Conservation (phyloP, 306 rosid species). For the Fragaria ananassa region DNA sequence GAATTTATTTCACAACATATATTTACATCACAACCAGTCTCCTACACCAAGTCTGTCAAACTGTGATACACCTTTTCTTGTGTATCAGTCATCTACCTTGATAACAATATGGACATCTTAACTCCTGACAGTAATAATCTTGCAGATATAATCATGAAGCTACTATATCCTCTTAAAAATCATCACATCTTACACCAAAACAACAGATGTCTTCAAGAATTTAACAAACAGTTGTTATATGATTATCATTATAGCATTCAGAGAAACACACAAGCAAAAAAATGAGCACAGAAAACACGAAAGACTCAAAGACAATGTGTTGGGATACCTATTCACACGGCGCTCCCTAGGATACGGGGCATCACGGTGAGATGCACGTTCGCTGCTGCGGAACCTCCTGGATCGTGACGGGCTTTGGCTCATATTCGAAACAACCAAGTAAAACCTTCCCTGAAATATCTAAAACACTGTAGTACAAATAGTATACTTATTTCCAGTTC, state of each 20-base stretch:
- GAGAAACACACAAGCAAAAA: background rate
- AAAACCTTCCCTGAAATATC: background rate
- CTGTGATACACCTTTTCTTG: background rate
- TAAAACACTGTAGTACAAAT: background rate
- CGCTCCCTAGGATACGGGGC: conserved; percentile 23
- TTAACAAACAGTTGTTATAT: background rate
- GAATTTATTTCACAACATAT: background rate
- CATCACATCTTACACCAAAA: background rate
- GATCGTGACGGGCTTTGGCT: conserved; percentile 17
- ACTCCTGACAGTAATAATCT: background rate
- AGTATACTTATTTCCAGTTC: background rate
- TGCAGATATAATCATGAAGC: background rate
- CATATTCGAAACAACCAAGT: background rate
- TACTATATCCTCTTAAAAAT: background rate
- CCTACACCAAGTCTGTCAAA: background rate
- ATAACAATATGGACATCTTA: background rate
- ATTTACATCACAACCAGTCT: background rate
- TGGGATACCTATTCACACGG: background rate
- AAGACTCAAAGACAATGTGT: background rate
- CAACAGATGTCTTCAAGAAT: background rate
- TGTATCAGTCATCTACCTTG: background rate
- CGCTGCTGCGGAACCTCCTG: conserved; percentile 20
- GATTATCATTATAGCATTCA: background rate
- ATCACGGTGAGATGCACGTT: conserved; percentile 18
- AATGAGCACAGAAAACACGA: background rate